These are phyloP conservation scores for Gloeophyllum trabeum DNA, from an alignment of 768 basidiomycete genomes.

Conservation along the genomic window DNA sequence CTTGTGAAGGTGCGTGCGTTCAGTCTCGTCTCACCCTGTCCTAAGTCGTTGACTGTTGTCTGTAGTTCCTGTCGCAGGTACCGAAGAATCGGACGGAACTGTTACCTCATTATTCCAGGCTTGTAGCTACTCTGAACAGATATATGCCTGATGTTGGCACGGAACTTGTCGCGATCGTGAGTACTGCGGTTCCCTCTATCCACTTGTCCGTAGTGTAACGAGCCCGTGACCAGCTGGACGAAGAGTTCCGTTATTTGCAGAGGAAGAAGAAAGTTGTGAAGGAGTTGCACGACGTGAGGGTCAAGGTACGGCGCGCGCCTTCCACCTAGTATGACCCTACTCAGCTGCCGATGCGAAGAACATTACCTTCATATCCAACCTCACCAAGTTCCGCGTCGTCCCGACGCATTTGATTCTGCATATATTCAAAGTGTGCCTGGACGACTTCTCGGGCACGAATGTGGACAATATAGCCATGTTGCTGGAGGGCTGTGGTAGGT, in stretches of 20 bases:
- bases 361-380: slow-evolving; percentile 73
- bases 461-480: slow-evolving; percentile 88
- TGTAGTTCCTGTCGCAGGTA: slow-evolving; percentile 69
- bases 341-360: slow-evolving; percentile 44
- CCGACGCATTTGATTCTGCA: slow-evolving; percentile 88
- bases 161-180: slow-evolving; percentile 71
- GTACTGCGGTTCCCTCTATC: slow-evolving; percentile 20
- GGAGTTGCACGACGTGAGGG: slow-evolving; percentile 75
- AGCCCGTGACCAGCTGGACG: slow-evolving; percentile 59
- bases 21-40: neutral
- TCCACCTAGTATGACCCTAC: neutral
- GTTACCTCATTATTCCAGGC: slow-evolving; percentile 84
- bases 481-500: slow-evolving; percentile 90
- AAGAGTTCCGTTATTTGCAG: slow-evolving; percentile 93
- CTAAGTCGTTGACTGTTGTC: slow-evolving; percentile 6
- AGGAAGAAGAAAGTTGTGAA: slow-evolving; percentile 88
- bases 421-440: slow-evolving; percentile 93
- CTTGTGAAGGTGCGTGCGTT: slow-evolving; percentile 57
- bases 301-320: slow-evolving; percentile 45
- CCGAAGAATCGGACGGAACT: slow-evolving; percentile 86
- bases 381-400: slow-evolving; percentile 94
- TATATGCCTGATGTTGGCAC: slow-evolving; percentile 92
- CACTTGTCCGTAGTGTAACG: slow-evolving; percentile 2
- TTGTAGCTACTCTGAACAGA: slow-evolving; percentile 77
- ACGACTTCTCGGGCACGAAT: slow-evolving; percentile 88